Base-by-base conservation (phyloP, 495 filamentous ascomycete genomes). In the Melanomma pulvis-pyrius region DNA sequence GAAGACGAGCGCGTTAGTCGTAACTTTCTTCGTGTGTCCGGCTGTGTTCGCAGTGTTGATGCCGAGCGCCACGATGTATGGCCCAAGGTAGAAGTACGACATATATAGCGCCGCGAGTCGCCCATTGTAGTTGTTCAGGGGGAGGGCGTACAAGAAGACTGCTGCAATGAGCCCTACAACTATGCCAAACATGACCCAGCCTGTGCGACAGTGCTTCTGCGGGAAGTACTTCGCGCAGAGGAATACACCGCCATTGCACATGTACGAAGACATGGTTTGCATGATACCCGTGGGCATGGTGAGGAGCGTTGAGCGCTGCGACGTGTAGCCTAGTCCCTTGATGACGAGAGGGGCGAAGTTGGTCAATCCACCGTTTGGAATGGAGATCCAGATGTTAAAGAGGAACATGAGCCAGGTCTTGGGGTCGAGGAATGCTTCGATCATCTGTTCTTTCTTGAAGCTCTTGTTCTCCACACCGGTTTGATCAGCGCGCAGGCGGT, bases 291-390 rank as follows among this genome's bases (percentile, higher is more conserved):
- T 85, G 0, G 86, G 86, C 8, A 89, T 82, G 74, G 85, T 76
- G 69, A 85, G 74, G 15, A 81, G 74, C 0, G 81, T 79, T 54
- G 81, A 80, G 15, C 74, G 75, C 28, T 80, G 74, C 0, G 83
- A 83, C 0, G 79, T 82, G 68, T 83, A 88, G 1, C 86, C 84
- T 50, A 88, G 84, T 0, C 85, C 84, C 62, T 87, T 71, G 62
- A 88, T 86, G 57, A 88, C 84, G 28, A 88, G 76, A 0, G 83
- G 85, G 28, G 83, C 84, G 56, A 88, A 88, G 52, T 86, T 87
- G 6, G 79, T 82, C 48, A 89, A 82, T 2, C 79, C 80, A 52
- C 82, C 82, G 63, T 84, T 83, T 1, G 82, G 81, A 50, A 82
- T 78, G 67, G 80, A 81, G 57, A 79, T 80, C 11, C 85, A 81